Base-by-base conservation (phyloP, 2,329 filamentous ascomycete genomes). In the Pseudogymnoascus sp. region DNA sequence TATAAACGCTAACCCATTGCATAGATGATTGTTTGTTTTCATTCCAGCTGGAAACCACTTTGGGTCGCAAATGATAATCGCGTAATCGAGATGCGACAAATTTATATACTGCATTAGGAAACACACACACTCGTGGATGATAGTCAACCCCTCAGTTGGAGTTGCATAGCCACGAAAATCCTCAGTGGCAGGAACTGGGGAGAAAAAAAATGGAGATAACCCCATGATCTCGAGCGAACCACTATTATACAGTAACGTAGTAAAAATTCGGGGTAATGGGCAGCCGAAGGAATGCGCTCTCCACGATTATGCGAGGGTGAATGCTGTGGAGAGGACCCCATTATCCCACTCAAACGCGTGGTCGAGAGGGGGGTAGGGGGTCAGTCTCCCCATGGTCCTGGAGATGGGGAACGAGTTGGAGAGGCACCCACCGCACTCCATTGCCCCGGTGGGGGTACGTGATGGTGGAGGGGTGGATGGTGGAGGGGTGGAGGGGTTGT, bases 321-420 rank as follows among this genome's bases (percentile, higher is more conserved):
- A 11, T 30, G 25, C 16, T 30, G 43, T 54, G 43, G 43, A 54
- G 43, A 50, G 41, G 14, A 54, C 43, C 43, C 25, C 43, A 54
- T 30, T 54, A 54, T 33, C 43, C 43, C 43, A 54, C 43, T 54
- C 43, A 54, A 54, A 54, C 43, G 43, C 43, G 43, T 54, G 43
- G 43, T 16, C 9, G 25, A 12, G 43, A 25, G 43, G 25, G 43
- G n/a, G 14, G n/a, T 20, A 22, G 25, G 43, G n/a, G 14, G n/a
- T 20, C 35, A 22, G 12, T 6, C 4, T 50, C 43, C 22, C 25
- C 41, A 50, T 50, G 22, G 6, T 33, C 22, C 14, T 50, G 22
- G 9, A 12, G 16, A 12, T 16, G 22, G 22, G 43, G 43, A 28
- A 8, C 20, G 39, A 14, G 20, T 28, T n/a, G 43, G 43, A 50